Evolutionary conservation across 2,329 filamentous ascomycete genomes (phyloP), one percentile per base, ranked within the genome.

Genomic region (Curvularia eragrostidis): DNA sequence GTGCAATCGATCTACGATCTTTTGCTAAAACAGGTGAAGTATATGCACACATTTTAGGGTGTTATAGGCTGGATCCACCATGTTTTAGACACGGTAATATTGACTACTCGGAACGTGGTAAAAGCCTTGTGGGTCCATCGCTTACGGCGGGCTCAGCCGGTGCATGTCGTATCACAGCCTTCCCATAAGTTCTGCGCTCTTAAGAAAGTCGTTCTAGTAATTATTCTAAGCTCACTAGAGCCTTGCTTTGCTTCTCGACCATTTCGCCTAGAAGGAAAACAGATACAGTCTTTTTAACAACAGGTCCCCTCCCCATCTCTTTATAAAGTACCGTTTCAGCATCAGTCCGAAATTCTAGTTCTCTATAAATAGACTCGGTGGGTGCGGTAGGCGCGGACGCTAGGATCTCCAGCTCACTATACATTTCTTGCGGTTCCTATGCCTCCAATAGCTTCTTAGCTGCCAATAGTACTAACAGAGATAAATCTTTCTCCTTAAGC

Each of bases 371-470:
- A 30, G 43, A 18, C 8, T 48, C 26, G 24, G 52, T 24, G 39
- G 41, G 52, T 48, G 36, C 32, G 6, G 36, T 23, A 2, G 21
- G 52, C 34, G 3, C 34, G 41, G 44, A 13, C 34, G 12, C 18
- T 47, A 24, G 43, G 38, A 48, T 48, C 43, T 54, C 52, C n/a
- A 18, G 52, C 43, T 54, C 21, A 19, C 26, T 36, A 7, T 48
- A 34, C 18, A 42, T 54, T 30, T 54, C 44, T 54, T 54, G 52
- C 52, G 48, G 34, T 44, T 54, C 46, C 38, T 38, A 26, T 38
- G 28, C 26, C 47, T 50, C 43, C 9, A 28, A 50, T 39, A 44
- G 30, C 47, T 55, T 50, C 39, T 34, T 46, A 10, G 46, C 36
- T 50, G 46, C 30, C 21, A 50, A 38, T 28, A 55, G 34, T 32